Evolutionary conservation across 2,329 filamentous ascomycete species (phyloP), one percentile per base, ranked within the genome.

Genomic region (Calonectria hongkongensis): DNA sequence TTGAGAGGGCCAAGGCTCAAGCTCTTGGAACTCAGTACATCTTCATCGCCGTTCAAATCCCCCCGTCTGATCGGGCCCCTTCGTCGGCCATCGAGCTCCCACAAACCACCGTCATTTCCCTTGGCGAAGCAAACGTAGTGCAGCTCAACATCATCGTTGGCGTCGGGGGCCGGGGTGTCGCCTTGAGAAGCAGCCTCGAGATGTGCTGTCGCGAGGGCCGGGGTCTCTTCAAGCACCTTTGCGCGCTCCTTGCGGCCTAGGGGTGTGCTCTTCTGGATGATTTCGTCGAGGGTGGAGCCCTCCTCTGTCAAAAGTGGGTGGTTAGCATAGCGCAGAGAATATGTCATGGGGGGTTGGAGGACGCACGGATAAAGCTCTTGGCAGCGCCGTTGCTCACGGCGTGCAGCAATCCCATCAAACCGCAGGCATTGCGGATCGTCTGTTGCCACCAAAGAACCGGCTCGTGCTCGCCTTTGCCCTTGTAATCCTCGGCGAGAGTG

Each of bases 81-180:
- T 69, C 88, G 81, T 64, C 90, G 84, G 3, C 90, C 90, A 77
- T 92, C 90, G 13, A 92, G 86, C 85, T 92, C 90, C 89, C 89
- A 92, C 45, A 92, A 79, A 15, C 82, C 89, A 68, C 93, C 93
- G 82, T 94, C 92, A 65, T 85, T 85, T 39, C 88, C 88, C 87
- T 96, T 97, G 66, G 97, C 94, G 84, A 98, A 99, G 81, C 95
- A 97, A 58, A 98, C 96, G 83, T 98, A 98, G 86, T 99, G 97
- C 79, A 98, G 88, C 81, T 98, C 96, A n/a, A 98, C 89, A 77
- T 93, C 90, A 79, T 94, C 94, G n/a, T 92, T 89, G 10, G 95
- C 95, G 67, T 90, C 86, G 0, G 97, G 96, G 1, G 96, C 94
- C 15, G 88, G 81, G 1, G 95, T 98, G 82, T 96, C 95, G 21